A percentile compares a stretch with the other conserved stretches of the same genome.
Conservation (phyloP, 2,329 filamentous ascomycete species). For the Chalaropsis ovoidea region DNA sequence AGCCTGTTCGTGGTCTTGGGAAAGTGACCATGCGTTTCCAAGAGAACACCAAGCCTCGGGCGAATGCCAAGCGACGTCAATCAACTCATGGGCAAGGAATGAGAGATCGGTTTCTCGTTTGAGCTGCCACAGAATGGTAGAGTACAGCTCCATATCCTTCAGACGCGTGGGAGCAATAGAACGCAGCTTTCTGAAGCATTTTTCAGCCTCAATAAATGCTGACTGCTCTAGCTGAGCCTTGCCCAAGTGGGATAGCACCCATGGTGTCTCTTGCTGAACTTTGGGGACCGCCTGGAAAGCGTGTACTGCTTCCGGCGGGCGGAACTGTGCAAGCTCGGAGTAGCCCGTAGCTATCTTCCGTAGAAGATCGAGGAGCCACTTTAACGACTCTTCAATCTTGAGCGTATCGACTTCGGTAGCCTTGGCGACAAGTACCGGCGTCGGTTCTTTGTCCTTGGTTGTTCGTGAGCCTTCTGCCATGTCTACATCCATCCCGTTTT, state of each 20-base stretch:
- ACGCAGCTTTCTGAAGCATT: slow-evolving; percentile 70
- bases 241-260: slow-evolving; percentile 84
- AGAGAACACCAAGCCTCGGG: slow-evolving; percentile 94
- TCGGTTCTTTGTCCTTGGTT: slow-evolving; percentile 21
- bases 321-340: slow-evolving; percentile 66
- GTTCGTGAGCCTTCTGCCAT: slow-evolving; percentile 47
- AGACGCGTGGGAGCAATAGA: slow-evolving; percentile 70
- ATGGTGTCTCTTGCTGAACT: slow-evolving; percentile 77
- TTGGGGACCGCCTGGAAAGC: slow-evolving; percentile 60
- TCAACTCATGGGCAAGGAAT: slow-evolving; percentile 80
- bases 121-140: slow-evolving; percentile 96
- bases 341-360: slow-evolving; percentile 74
- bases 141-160: slow-evolving; percentile 97
- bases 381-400: slow-evolving; percentile 65
- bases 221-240: slow-evolving; percentile 86
- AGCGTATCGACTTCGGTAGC: slow-evolving; percentile 43
- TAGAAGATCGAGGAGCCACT: slow-evolving; percentile 68
- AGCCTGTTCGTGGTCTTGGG: slow-evolving; percentile 88
- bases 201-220: slow-evolving; percentile 75
- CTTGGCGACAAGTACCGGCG: slow-evolving; percentile 29
- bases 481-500: slow-evolving; percentile 59
- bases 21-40: slow-evolving; percentile 88
- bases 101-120: slow-evolving; percentile 87
- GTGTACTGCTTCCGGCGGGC: slow-evolving; percentile 65
- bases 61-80: slow-evolving; percentile 77